These are phyloP conservation scores for Cladophialophora bantiana DNA, from an alignment of 2,329 filamentous ascomycete species.

Conservation along the genomic window DNA sequence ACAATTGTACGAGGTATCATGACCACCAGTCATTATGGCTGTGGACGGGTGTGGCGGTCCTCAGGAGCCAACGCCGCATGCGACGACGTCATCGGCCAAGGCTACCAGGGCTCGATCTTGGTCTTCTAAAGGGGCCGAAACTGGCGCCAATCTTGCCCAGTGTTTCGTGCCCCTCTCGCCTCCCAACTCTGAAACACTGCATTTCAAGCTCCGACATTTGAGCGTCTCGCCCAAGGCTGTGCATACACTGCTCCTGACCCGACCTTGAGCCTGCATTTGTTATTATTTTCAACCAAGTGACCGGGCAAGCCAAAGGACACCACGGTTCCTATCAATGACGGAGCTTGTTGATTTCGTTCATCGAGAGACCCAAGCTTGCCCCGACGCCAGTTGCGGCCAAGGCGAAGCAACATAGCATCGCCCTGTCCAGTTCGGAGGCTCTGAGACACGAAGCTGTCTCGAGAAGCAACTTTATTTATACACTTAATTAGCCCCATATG, in stretches of 20 bases:
- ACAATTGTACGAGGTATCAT: neutral
- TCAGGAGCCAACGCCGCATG: neutral
- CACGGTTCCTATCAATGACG: neutral
- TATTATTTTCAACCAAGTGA: neutral
- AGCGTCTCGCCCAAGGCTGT: conserved; percentile 10
- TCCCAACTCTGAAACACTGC: conserved; percentile 1
- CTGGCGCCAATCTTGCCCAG: neutral
- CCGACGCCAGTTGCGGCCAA: neutral
- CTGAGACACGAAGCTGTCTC: neutral
- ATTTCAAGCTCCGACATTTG: conserved; percentile 6
- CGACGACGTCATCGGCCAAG: neutral
- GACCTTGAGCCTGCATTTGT: neutral
- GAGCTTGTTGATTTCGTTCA: neutral
- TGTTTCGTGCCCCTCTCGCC: conserved; percentile 1
- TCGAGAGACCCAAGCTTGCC: neutral
- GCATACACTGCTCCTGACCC: neutral
- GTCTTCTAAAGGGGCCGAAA: neutral
- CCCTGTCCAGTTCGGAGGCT: neutral
- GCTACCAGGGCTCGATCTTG: too few relatives aligned
- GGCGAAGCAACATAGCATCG: neutral
- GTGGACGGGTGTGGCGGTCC: neutral
- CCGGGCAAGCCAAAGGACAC: neutral
- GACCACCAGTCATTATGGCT: neutral
- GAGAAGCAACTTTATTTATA: conserved; percentile 4
- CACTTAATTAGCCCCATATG: neutral